Evolutionary conservation across 2,329 filamentous ascomycete genomes (phyloP), one percentile per base, ranked within the genome.

Genomic region (Chaetomiaceae sp.): DNA sequence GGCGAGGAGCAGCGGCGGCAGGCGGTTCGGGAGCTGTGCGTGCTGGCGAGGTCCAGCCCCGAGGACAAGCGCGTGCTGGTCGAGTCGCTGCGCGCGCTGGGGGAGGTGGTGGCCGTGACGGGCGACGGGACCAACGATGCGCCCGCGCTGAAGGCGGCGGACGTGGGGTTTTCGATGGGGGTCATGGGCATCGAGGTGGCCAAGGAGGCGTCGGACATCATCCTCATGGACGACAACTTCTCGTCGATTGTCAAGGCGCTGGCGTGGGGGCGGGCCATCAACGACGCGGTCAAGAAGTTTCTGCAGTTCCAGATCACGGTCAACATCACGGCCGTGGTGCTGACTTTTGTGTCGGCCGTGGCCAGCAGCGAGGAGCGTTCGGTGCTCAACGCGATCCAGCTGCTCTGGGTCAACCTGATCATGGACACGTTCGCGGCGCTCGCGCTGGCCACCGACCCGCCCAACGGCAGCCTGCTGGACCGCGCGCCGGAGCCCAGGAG

Each of bases 331-430:
- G 91, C 91, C 33, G 90, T 96, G 41, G 70, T 87, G 16, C 77
- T 96, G 50, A 94, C 91, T 0, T 96, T 96, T 64, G 84, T 96
- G 54, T 90, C 90, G 11, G 87, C 90, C 29, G 87, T 95, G 9
- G 82, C 85, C 27, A 90, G 79, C 67, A 66, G 67, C 0, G 71
- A 82, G 2, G 86, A 92, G 67, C 68, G 75, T 44, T 89, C 89
- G 43, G 90, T 96, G 23, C 74, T 96, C 51, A 94, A 83, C 2
- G 90, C 90, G 10, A 90, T 96, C 23, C 91, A 96, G 71, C 80
- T 96, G 62, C 83, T 96, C 25, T 96, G 91, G 91, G 90, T 96
- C 64, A 96, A 96, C 65, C 76, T 96, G 63, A 96, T 96, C 73
- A 96, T 96, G 91, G 91, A 96, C 64, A 96, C 91, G 0, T 89